phyloP scores from a whole-genome alignment of 1,139 yeast genomes.

The Suhomyces terraborum region DNA sequence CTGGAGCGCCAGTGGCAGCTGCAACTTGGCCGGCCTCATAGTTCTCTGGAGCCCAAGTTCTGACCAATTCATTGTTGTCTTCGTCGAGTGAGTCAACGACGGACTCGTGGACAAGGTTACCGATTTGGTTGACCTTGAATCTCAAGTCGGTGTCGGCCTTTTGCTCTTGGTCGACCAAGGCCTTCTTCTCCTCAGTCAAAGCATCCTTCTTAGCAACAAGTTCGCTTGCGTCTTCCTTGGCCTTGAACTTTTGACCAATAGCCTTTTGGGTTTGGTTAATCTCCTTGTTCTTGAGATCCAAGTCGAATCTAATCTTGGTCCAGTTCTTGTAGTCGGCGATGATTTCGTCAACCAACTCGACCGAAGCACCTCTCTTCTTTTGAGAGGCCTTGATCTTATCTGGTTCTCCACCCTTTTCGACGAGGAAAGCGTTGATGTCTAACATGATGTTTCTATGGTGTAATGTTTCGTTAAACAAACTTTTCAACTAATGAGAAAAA shows the following conservation, averaged over 20 bases:
- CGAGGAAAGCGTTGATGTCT: slow-evolving; percentile 87
- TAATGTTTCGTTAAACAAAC: slow-evolving; percentile 4
- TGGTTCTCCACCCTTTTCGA: slow-evolving; percentile 96
- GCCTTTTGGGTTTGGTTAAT: slow-evolving; percentile 88
- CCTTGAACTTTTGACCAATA: slow-evolving; percentile 88
- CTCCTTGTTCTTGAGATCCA: slow-evolving; percentile 86
- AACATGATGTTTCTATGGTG: slow-evolving; percentile 53
- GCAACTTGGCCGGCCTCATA: slow-evolving; percentile 62
- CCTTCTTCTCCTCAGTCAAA: slow-evolving; percentile 68
- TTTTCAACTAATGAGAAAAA: slow-evolving; percentile 9
- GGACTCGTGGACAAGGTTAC: slow-evolving; percentile 89
- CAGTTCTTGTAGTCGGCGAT: slow-evolving; percentile 87
- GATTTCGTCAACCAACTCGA: slow-evolving; percentile 93
- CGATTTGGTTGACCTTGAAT: slow-evolving; percentile 82
- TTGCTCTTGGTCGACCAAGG: slow-evolving; percentile 66
- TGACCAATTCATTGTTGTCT: slow-evolving; percentile 84
- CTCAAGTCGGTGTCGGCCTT: slow-evolving; percentile 76
- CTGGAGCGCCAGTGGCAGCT: slow-evolving; percentile 72
- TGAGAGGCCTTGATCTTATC: slow-evolving; percentile 85
- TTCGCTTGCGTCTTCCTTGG: slow-evolving; percentile 90
- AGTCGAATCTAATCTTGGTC: slow-evolving; percentile 89
- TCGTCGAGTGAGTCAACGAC: slow-evolving; percentile 89
- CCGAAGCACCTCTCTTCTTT: slow-evolving; percentile 90
- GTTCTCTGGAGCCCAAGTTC: slow-evolving; percentile 78
- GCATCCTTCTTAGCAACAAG: slow-evolving; percentile 79